A percentile compares a stretch with the other conserved stretches of the same genome.
phyloP scores from a whole-genome alignment of 192 early-diverging fungal species.

The Neocallimastix lanati region DNA sequence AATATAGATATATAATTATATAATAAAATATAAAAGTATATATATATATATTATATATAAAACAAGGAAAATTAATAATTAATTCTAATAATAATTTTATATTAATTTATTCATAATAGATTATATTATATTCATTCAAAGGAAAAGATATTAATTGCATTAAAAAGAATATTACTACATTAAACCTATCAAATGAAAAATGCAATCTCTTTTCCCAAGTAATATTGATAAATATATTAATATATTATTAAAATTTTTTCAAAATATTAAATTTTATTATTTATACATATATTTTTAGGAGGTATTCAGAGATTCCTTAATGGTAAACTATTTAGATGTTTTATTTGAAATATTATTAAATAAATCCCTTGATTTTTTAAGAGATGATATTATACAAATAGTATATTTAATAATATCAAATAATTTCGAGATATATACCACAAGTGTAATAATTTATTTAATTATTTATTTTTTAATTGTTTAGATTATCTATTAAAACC shows the following conservation, averaged over 20 bases:
- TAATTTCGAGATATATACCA: not conserved
- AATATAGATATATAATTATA: no score
- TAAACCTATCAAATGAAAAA: not conserved
- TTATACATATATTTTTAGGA: no score
- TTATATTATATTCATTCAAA: not conserved
- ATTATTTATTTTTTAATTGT: no score
- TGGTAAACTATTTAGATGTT: not conserved
- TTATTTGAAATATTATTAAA: not conserved
- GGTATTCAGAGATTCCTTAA: not conserved
- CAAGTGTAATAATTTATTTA: no score
- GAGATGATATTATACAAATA: not conserved
- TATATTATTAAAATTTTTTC: no score
- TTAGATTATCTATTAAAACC: no score
- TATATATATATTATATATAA: no score
- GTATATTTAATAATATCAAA: not conserved
- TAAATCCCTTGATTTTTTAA: not conserved
- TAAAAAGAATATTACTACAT: not conserved
- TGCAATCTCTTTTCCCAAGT: not conserved
- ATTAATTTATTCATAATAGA: no score
- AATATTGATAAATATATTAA: not conserved
- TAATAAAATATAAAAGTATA: no score
- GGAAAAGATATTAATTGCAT: not conserved
- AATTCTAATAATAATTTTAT: not conserved
- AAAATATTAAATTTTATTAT: no score
- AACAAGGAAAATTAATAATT: no score